Evolutionary conservation across 129 eudicot genomes (phyloP).

Genomic region (Chrysanthemum seticuspe): DNA sequence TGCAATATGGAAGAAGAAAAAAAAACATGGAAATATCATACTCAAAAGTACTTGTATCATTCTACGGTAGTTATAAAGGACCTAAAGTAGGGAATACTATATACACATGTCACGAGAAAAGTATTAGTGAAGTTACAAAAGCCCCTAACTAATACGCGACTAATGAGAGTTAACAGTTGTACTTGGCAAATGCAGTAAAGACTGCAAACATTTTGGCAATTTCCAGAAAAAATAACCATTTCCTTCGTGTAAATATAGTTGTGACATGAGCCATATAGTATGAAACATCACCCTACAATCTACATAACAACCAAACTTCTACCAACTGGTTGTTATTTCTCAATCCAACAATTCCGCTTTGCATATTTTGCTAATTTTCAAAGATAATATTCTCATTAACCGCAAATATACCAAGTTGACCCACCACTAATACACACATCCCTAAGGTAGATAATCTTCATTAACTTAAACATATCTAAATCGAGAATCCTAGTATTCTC

Average conservation of each 20-base stretch:
- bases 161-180: not conserved
- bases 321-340: too few relatives aligned
- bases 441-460: too few relatives aligned
- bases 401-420: too few relatives aligned
- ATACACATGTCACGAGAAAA: conserved; percentile 16
- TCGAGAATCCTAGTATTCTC: too few relatives aligned
- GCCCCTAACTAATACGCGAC: not conserved
- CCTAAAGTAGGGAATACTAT: not conserved
- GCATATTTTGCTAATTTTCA: too few relatives aligned
- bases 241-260: not conserved
- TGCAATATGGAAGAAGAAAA: conserved; percentile 28
- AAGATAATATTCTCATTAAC: too few relatives aligned
- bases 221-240: not conserved
- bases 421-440: too few relatives aligned
- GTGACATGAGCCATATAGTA: too few relatives aligned
- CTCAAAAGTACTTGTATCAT: conserved; percentile 8
- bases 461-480: too few relatives aligned
- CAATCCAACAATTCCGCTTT: too few relatives aligned
- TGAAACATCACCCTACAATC: too few relatives aligned
- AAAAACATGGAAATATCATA: conserved; percentile 5
- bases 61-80: not conserved
- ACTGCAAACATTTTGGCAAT: not conserved
- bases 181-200: not conserved
- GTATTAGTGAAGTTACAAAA: conserved; percentile 9
- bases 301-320: too few relatives aligned